Base-by-base conservation (phyloP, 257 asterid genomes). In the Agastache rugosa region DNA sequence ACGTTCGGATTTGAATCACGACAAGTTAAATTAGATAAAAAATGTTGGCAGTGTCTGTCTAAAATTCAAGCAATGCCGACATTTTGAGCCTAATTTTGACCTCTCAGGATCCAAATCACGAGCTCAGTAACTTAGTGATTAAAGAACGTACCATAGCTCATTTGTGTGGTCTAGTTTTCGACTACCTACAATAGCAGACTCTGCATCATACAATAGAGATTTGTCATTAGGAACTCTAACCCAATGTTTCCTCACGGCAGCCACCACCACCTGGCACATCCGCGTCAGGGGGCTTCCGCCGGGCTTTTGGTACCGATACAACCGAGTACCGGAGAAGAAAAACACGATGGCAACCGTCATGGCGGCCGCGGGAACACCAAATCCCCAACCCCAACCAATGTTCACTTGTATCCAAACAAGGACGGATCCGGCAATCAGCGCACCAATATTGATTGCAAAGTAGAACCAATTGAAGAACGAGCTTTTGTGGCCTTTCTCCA, bases 241-340 rank as follows among this genome's bases (percentile, higher is more conserved):
- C 14, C 59, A 50, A 44, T 72, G 65, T 67, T 90, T 90, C 51
- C 88, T 79, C 54, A 84, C 72, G 0, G 91, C 84, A 2, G 96
- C 96, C 67, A 88, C 86, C 1, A 90, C n/a, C 27, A 88, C 94
- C 68, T 90, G 94, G 78, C 83, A 84, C 22, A 90, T 59, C 11
- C 94, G 85, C 0, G 92, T 87, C 25, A 90, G 55, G 29, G 94
- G 96, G 83, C 96, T 90, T 17, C 94, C 96, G 4, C 94, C 94
- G 1, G 94, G 94, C 69, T 78, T 87, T 54, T 88, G 96, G 75
- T 88, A 73, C n/a, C 96, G 84, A 56, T 82, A 88, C 79, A 85
- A 58, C 0, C 82, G 77, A 14, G 96, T 86, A 29, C 94, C 96
- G 0, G 88, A 81, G 67, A 88, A 90, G 94, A 88, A 88, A 79